Base-by-base conservation (phyloP, 2,329 filamentous ascomycete species). In the Tolypocladium tundrense region DNA sequence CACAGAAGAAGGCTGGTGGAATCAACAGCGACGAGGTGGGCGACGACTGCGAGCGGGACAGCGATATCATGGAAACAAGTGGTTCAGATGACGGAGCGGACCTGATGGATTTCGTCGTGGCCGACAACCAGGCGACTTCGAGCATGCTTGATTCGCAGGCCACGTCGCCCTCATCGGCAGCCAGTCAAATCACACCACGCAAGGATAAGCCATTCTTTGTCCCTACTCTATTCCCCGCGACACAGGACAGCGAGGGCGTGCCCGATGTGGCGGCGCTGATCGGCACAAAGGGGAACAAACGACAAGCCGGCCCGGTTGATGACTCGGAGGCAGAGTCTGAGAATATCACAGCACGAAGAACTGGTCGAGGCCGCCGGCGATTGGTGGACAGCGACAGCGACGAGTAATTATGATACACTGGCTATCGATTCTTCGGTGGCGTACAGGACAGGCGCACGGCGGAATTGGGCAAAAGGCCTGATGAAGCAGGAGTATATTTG, bases 91-190 rank as follows among this genome's bases (percentile, higher is more conserved):
- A 74, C 59, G 78, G 77, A 14, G 73, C 70, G 51, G 80, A 83
- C 61, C 67, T 84, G 16, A 58, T 82, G 63, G 73, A 84, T 72
- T 80, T 89, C 70, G 67, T 89, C 65, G 75, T 86, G 66, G 68
- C 74, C 62, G 69, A 84, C 69, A 69, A 85, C 59, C 66, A 68
- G 41, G 60, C 70, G 5, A 65, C 66, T 0, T 76, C 74, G 1
- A 75, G 75, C 61, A 69, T 69, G 63, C 66, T 60, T 37, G 67
- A 70, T 16, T 70, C 68, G 7, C 61, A 62, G 37, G 65, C 66
- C 16, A 67, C 70, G n/a, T 67, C 68, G 35, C 62, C 68, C 11
- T 61, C 62, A 3, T 63, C 63, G 16, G 58, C 60, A 1, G 56
- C 59, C 13, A 60, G 60, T 31, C 64, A 65, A 53, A 63, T 41